These are phyloP conservation scores for Fusarium phyllophilum DNA, from an alignment of 2,329 filamentous ascomycete species.

Conservation along the genomic window DNA sequence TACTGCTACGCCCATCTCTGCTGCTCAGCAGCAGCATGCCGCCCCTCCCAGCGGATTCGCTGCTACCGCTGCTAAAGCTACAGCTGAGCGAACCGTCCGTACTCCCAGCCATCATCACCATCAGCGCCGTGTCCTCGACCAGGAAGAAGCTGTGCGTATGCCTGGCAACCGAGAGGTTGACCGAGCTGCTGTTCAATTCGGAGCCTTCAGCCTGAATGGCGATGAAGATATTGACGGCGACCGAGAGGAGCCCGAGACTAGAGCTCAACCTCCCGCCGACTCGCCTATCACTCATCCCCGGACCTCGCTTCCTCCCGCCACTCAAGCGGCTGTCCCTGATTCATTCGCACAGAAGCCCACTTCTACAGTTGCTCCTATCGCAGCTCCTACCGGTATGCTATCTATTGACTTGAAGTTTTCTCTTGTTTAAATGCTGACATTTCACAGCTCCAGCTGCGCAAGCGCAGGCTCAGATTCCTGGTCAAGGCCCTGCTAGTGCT, in stretches of 20 bases:
- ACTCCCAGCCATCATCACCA: conserved; percentile 72
- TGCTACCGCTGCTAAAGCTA: conserved; percentile 84
- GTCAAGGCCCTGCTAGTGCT: conserved; percentile 65
- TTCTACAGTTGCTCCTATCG: conserved; percentile 54
- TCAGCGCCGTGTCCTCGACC: conserved; percentile 87
- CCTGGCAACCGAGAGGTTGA: conserved; percentile 96
- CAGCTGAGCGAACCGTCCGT: conserved; percentile 69
- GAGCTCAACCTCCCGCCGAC: conserved; percentile 91
- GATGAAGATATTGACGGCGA: conserved; percentile 93
- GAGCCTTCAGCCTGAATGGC: conserved; percentile 90
- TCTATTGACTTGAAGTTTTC: not conserved
- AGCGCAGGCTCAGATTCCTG: conserved; percentile 50
- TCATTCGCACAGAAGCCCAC: conserved; percentile 66
- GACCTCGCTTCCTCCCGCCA: conserved; percentile 82
- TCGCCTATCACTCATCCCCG: conserved; percentile 88
- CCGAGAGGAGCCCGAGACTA: conserved; percentile 93
- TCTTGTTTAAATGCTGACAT: conserved; percentile 17
- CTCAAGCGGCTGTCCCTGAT: conserved; percentile 66
- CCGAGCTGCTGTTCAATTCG: conserved; percentile 92
- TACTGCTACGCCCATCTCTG: conserved; percentile 73
- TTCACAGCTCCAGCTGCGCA: conserved; percentile 48
- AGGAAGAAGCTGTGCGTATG: conserved; percentile 98
- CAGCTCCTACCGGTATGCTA: conserved; percentile 48
- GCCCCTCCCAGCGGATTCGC: conserved; percentile 75
- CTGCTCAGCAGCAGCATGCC: conserved; percentile 70